Evolutionary conservation across 2,329 filamentous ascomycete genomes (phyloP).

Genomic region (Sporothrix protearum): DNA sequence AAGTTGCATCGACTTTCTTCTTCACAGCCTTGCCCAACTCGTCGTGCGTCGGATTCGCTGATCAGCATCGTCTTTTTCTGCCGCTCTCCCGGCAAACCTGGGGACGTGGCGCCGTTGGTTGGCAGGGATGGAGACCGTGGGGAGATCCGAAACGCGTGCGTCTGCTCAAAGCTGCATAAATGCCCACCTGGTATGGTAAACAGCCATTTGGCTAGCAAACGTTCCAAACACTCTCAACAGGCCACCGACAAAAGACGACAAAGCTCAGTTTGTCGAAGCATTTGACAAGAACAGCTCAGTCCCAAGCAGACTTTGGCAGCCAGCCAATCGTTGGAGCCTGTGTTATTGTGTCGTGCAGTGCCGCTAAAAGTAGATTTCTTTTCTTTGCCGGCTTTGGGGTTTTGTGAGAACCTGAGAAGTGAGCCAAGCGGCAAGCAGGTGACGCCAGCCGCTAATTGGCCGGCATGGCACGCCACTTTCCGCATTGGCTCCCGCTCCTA

Average conservation of each 20-base stretch:
- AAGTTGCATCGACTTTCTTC: neutral
- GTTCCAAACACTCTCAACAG: neutral
- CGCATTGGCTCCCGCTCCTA: constrained; percentile 17
- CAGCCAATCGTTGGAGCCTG: neutral
- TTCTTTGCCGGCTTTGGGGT: neutral
- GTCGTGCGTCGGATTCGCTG: neutral
- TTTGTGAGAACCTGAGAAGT: neutral
- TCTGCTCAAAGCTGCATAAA: neutral
- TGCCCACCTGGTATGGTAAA: neutral
- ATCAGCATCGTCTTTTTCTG: neutral
- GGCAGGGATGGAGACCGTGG: neutral
- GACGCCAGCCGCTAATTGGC: constrained; percentile 12
- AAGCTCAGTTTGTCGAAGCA: constrained; percentile 2
- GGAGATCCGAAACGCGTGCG: neutral
- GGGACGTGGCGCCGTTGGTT: neutral
- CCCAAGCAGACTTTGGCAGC: neutral
- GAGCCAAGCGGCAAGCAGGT: neutral
- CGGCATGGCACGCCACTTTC: constrained; percentile 3
- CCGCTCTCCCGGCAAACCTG: neutral
- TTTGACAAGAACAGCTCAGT: neutral
- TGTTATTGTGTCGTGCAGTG: neutral
- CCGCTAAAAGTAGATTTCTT: neutral
- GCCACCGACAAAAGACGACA: neutral
- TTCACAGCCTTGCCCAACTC: neutral
- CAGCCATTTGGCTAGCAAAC: neutral